These are phyloP conservation scores for Cephalotrichum gorgonifer DNA, from an alignment of 2,329 filamentous ascomycete species.

Conservation along the genomic window DNA sequence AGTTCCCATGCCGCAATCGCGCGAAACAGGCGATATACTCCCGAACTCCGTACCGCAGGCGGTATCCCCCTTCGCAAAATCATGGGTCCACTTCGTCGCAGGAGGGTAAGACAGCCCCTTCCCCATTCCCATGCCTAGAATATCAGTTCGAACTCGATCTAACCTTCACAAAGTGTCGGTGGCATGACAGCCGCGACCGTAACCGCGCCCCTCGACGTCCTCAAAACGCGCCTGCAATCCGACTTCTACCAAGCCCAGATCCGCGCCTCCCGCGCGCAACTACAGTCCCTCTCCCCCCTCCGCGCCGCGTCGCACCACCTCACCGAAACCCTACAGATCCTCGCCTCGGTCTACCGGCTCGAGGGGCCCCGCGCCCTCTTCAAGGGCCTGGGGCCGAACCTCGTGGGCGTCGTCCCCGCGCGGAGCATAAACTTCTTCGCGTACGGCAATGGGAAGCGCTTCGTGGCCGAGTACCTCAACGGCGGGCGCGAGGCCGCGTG, in stretches of 20 bases:
- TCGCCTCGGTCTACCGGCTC: conserved; percentile 65
- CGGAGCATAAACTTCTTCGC: conserved; percentile 89
- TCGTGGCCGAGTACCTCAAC: conserved; percentile 69
- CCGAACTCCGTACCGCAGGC: conserved; percentile 31
- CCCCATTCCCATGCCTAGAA: background rate
- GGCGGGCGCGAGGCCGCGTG: conserved; percentile 57
- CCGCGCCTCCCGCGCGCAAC: conserved; percentile 48
- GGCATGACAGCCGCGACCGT: conserved; percentile 87
- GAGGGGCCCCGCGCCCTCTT: conserved; percentile 86
- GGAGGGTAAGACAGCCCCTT: conserved; percentile 57
- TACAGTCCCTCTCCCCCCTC: conserved; percentile 47
- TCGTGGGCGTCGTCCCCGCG: conserved; percentile 82
- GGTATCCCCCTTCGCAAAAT: conserved; percentile 50
- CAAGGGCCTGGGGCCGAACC: conserved; percentile 84
- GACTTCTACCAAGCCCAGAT: conserved; percentile 84
- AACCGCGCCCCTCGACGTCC: conserved; percentile 87
- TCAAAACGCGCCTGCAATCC: conserved; percentile 88
- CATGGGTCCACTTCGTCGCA: conserved; percentile 86
- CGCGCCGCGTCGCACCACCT: conserved; percentile 65
- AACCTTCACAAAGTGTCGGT: conserved; percentile 49
- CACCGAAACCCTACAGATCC: conserved; percentile 75
- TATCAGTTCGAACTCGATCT: conserved; percentile 6
- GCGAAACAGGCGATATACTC: conserved; percentile 44
- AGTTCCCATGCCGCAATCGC: conserved; percentile 35
- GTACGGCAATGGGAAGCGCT: conserved; percentile 82